phyloP scores from a whole-genome alignment of 208 protist genomes.

The Wallacemonas sp. region DNA sequence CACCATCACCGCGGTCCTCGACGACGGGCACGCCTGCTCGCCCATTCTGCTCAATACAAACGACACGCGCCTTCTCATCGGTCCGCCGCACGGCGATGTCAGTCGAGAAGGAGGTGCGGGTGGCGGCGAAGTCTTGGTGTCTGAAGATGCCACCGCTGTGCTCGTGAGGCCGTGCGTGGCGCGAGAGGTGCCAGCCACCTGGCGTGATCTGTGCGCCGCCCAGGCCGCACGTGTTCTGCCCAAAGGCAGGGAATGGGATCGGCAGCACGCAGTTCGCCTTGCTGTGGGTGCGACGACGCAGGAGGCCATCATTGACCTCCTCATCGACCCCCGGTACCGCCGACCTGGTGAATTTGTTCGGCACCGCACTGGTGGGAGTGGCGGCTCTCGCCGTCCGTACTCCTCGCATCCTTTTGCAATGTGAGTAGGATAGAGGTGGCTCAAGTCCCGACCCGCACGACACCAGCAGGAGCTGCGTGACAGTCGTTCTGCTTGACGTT shows the following conservation, averaged over 20 bases:
- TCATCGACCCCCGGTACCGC: conserved; percentile 71
- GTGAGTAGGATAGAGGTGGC: too few relatives aligned
- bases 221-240: conserved; percentile 34
- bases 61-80: not conserved
- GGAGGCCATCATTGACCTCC: conserved; percentile 69
- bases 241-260: conserved; percentile 77
- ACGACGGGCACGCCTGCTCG: conserved; percentile 33
- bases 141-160: conserved; percentile 43
- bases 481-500: not conserved
- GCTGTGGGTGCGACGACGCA: conserved; percentile 59
- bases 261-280: conserved; percentile 62
- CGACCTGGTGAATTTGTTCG: conserved; percentile 56
- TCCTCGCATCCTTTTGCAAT: not conserved
- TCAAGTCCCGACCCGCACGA: too few relatives aligned
- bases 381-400: not conserved
- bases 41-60: conserved; percentile 19
- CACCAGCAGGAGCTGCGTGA: too few relatives aligned
- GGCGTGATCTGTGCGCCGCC: not conserved
- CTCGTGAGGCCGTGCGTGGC: conserved; percentile 49
- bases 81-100: not conserved
- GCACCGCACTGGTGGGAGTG: not conserved
- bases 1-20: conserved; percentile 29
- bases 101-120: not conserved
- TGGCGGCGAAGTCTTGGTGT: too few relatives aligned
- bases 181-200: conserved; percentile 10